Percentiles rank a stretch among this genome's conserved stretches.
These are phyloP conservation scores for Epicoccum sorghinum DNA, from an alignment of 2,329 filamentous ascomycete genomes.

Conservation along the genomic window DNA sequence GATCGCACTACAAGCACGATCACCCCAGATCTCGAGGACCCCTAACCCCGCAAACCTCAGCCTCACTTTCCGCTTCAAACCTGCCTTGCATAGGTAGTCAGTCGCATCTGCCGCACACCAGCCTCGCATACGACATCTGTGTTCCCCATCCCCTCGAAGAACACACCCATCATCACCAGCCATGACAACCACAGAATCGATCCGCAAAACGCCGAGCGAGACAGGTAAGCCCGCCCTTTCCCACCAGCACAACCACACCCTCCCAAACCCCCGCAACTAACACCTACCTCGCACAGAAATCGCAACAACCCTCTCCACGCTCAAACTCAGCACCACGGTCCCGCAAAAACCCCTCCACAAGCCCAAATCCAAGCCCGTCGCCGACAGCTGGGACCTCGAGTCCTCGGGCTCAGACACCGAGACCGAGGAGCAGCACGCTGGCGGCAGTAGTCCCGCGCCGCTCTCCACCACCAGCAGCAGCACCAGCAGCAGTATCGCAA, in stretches of 20 bases:
- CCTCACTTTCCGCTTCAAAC: background rate
- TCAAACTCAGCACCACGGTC: slow-evolving; percentile 42
- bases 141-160: background rate
- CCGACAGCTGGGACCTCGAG: slow-evolving; percentile 82
- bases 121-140: too few species aligned
- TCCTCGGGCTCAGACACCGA: slow-evolving; percentile 50
- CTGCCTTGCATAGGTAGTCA: too few species aligned
- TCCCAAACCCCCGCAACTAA: too few species aligned
- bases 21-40: slow-evolving; percentile 7
- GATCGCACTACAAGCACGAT: background rate
- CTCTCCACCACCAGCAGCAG: slow-evolving; percentile 23
- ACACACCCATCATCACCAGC: background rate
- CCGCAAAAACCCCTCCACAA: slow-evolving; percentile 41
- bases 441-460: slow-evolving; percentile 14
- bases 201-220: slow-evolving; percentile 29
- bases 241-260: too few species aligned
- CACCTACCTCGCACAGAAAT: slow-evolving; percentile 35
- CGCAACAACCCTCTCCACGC: slow-evolving; percentile 44
- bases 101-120: too few species aligned
- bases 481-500: background rate
- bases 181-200: slow-evolving; percentile 18
- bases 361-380: slow-evolving; percentile 53
- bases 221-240: slow-evolving; percentile 15
- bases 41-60: slow-evolving; percentile 15
- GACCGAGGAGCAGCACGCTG: slow-evolving; percentile 27